phyloP scores from a whole-genome alignment of 2,329 filamentous ascomycete genomes.

The Emergomyces orientalis region DNA sequence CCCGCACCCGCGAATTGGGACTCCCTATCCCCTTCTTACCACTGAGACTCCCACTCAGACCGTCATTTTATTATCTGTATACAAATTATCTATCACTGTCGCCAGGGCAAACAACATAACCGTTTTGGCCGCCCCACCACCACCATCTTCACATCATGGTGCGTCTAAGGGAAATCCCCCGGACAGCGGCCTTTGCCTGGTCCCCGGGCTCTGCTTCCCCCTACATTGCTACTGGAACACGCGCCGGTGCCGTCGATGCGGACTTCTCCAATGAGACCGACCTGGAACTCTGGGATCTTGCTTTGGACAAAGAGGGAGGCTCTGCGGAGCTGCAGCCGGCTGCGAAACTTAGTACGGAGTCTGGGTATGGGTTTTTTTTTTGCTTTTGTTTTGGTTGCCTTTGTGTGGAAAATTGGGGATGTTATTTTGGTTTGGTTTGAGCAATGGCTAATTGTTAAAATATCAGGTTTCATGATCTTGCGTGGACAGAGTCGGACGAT shows the following conservation, averaged over 20 bases:
- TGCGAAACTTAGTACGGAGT: conserved; percentile 75
- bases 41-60: background rate
- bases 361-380: conserved; percentile 53
- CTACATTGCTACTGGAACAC: conserved; percentile 83
- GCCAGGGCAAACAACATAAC: background rate
- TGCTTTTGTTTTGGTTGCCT: conserved; percentile 43
- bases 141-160: conserved; percentile 57
- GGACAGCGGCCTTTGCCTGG: conserved; percentile 97
- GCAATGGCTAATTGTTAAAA: conserved; percentile 1
- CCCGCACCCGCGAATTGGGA: background rate
- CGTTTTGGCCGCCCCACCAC: conserved; percentile 1
- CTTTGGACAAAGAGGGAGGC: conserved; percentile 65
- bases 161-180: conserved; percentile 87
- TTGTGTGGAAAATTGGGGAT: conserved; percentile 66
- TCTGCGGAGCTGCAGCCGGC: conserved; percentile 77
- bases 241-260: conserved; percentile 87
- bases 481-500: conserved; percentile 76
- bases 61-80: background rate
- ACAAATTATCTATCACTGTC: background rate
- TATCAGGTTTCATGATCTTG: conserved; percentile 86
- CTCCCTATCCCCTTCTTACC: background rate
- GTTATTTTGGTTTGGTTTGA: conserved; percentile 10
- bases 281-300: conserved; percentile 91
- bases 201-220: conserved; percentile 71
- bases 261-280: conserved; percentile 97